Percentiles rank a stretch among this genome's conserved stretches.
Conservation (phyloP, 257 asterid genomes). For the Verbascum thapsus region DNA sequence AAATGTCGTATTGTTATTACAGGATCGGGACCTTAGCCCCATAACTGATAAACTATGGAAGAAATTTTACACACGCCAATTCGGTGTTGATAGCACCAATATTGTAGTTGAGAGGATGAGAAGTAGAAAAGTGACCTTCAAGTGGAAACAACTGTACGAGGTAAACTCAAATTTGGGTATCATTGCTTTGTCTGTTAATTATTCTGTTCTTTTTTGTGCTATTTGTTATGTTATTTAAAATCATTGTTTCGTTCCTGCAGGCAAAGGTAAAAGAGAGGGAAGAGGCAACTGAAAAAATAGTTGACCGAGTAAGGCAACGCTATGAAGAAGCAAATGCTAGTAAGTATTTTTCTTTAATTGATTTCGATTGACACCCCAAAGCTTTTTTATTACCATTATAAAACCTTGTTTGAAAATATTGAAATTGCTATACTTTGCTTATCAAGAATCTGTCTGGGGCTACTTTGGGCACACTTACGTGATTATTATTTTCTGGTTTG, state of each 20-base stretch:
- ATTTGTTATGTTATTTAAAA: slow-evolving; percentile 25
- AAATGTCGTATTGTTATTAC: slow-evolving; percentile 29
- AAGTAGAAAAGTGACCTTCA: slow-evolving; percentile 42
- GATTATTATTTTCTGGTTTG: background rate
- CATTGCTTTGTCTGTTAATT: slow-evolving; percentile 21
- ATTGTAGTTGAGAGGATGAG: slow-evolving; percentile 53
- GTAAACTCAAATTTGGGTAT: slow-evolving; percentile 36
- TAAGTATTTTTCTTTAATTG: slow-evolving; percentile 40
- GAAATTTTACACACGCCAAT: slow-evolving; percentile 56
- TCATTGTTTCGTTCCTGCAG: slow-evolving; percentile 41
- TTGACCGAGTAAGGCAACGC: slow-evolving; percentile 54
- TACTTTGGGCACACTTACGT: background rate
- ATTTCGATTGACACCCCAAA: slow-evolving; percentile 6
- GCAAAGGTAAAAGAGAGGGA: slow-evolving; percentile 65
- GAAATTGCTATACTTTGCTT: slow-evolving; percentile 12
- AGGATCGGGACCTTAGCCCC: slow-evolving; percentile 90
- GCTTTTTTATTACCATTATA: background rate
- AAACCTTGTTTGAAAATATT: background rate
- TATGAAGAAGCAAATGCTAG: slow-evolving; percentile 70
- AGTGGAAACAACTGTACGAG: slow-evolving; percentile 75
- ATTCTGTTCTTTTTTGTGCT: slow-evolving; percentile 14
- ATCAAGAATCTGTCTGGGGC: background rate
- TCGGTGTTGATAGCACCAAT: slow-evolving; percentile 55
- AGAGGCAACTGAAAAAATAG: slow-evolving; percentile 49
- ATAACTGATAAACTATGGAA: slow-evolving; percentile 75